These are phyloP conservation scores for Brassica juncea DNA, from an alignment of 345 rosid species.

Conservation along the genomic window DNA sequence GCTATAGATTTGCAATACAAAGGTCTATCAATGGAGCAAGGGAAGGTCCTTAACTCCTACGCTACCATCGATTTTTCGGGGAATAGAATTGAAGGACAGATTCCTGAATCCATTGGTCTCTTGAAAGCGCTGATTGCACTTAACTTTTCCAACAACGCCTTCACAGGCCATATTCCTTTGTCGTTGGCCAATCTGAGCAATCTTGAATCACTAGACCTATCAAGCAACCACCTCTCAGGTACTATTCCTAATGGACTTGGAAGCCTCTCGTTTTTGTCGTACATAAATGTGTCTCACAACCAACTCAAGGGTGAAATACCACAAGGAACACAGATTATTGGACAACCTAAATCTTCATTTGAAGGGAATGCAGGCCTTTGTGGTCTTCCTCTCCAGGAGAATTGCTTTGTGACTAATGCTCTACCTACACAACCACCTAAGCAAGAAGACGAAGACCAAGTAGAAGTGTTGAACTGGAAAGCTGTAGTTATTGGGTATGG, in stretches of 20 bases:
- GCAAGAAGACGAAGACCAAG: too few relatives aligned
- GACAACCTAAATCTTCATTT: not conserved
- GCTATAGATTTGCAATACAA: slow-evolving; percentile 31
- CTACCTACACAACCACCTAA: too few relatives aligned
- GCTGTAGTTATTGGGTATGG: not conserved
- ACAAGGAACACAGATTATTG: not conserved
- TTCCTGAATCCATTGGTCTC: slow-evolving; percentile 16
- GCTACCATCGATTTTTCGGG: slow-evolving; percentile 29
- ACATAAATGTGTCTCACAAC: not conserved
- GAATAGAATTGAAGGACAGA: slow-evolving; percentile 16
- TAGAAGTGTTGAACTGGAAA: not conserved
- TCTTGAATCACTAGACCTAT: slow-evolving; percentile 23
- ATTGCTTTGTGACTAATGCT: not conserved
- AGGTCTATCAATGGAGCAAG: slow-evolving; percentile 39
- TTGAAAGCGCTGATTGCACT: slow-evolving; percentile 22
- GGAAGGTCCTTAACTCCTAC: not conserved
- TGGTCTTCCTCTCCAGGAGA: not conserved
- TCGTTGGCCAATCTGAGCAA: slow-evolving; percentile 2
- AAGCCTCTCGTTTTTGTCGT: not conserved
- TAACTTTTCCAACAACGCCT: slow-evolving; percentile 19
- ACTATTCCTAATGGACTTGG: not conserved
- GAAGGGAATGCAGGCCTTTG: not conserved
- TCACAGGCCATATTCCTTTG: slow-evolving; percentile 15
- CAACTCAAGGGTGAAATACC: not conserved
- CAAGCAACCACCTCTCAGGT: slow-evolving; percentile 25